Base-by-base conservation (phyloP, 2,329 filamentous ascomycete genomes). In the Phialophora macrospora region DNA sequence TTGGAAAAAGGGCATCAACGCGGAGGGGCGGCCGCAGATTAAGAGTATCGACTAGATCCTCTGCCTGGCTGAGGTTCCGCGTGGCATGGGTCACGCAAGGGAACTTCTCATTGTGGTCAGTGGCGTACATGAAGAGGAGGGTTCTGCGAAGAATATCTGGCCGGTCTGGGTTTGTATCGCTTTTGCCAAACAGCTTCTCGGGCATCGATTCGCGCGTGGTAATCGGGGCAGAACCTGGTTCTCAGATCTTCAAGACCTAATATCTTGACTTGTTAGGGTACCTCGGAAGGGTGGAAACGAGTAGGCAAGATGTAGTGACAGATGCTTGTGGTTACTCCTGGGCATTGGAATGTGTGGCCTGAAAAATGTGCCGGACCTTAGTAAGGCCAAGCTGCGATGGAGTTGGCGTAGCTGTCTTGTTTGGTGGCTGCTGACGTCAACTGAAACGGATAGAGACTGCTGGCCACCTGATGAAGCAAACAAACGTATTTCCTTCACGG, bases 91-190 rank as follows among this genome's bases (percentile, higher is more conserved):
- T 5, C 38, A 44, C 17, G 14, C 30, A 32, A 32, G 9, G 9
- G 30, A 11, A 32, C 30, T 32, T 2, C 7, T 34, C 6, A 44
- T 64, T n/a, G 52, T 67, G 64, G 17, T 67, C 22, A 5, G 32
- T 34, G 17, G 61, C 55, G 52, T 64, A 67, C 57, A 64, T 54
- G 58, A 61, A 67, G 8, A 62, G 44, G 9, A 64, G 52, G n/a
- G 57, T 38, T 59, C 56, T 24, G 14, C 49, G 61, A 38, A 67
- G 49, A 24, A 58, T 64, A 9, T 57, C 20, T 12, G 65, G 62
- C 4, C 58, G 38, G 9, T 58, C 57, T 57, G 62, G 57, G 30
- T 57, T 57, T n/a, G 64, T 62, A 14, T 55, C 49, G 38, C 2
- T 11, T 3, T 44, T 7, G 6, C 14, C 38, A 6, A 8, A 7